These are phyloP conservation scores for Amaranthus palmeri DNA, from an alignment of 148 eudicot species.

Conservation along the genomic window DNA sequence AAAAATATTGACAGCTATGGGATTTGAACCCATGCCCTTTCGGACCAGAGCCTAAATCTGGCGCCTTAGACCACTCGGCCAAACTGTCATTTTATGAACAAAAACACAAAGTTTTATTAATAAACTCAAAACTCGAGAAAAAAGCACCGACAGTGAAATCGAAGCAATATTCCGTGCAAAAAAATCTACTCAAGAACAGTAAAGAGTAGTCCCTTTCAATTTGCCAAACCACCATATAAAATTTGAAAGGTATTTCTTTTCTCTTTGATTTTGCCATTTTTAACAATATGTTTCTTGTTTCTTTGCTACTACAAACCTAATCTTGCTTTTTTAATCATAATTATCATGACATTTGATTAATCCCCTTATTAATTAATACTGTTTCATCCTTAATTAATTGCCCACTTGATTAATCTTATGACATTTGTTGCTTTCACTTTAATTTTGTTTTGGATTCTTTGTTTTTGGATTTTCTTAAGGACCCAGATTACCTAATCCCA, in stretches of 20 bases:
- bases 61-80: conserved; percentile 67
- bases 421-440: conserved; percentile 15
- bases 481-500: conserved; percentile 24
- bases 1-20: conserved; percentile 42
- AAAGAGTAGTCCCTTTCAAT: conserved; percentile 16
- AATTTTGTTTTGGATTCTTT: background rate
- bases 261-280: background rate
- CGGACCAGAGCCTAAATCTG: conserved; percentile 66
- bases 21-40: conserved; percentile 67
- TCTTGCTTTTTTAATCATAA: conserved; percentile 11
- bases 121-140: background rate
- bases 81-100: conserved; percentile 22
- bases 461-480: conserved; percentile 17
- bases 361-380: background rate
- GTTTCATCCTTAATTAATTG: background rate
- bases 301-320: conserved; percentile 10
- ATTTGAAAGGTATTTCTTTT: conserved; percentile 3
- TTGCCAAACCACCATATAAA: background rate
- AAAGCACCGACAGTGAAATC: background rate
- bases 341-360: background rate
- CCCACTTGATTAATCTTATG: conserved; percentile 19
- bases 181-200: background rate
- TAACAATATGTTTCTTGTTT: conserved; percentile 10
- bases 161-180: background rate
- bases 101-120: background rate